Conservation (phyloP, 2,329 filamentous ascomycete species). For the Sphaceloma murrayae region DNA sequence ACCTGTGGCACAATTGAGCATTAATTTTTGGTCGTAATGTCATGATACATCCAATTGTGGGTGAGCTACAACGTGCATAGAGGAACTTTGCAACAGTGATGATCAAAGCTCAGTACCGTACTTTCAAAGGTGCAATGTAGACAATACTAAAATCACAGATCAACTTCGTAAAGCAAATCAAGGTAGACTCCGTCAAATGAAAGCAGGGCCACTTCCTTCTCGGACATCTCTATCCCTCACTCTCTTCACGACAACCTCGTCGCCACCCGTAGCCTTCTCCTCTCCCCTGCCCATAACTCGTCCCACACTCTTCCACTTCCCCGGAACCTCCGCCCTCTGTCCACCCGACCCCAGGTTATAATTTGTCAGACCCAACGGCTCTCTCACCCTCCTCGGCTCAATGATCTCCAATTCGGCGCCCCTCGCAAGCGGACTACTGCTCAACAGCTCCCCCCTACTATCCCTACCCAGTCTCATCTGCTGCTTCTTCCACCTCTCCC, state of each 20-base stretch:
- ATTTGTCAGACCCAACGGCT: constrained; percentile 1
- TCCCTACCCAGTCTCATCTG: constrained; percentile 16
- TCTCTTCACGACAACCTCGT: constrained; percentile 5
- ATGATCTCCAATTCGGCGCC: neutral
- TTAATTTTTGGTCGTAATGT: too few species aligned
- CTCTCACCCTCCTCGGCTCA: neutral
- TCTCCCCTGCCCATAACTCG: constrained; percentile 15
- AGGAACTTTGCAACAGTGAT: constrained; percentile 5
- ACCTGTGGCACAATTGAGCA: too few species aligned
- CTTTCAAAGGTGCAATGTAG: neutral
- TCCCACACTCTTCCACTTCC: constrained; percentile 26
- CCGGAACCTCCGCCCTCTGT: constrained; percentile 23
- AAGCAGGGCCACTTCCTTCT: neutral
- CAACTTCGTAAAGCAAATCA: too few species aligned
- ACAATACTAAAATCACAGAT: neutral
- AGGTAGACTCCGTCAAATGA: neutral
- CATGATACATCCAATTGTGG: too few species aligned
- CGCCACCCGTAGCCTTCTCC: neutral
- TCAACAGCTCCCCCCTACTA: constrained; percentile 12
- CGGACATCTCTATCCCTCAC: constrained; percentile 6
- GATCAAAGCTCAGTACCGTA: too few species aligned
- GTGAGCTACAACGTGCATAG: neutral
- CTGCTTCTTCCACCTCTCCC: constrained; percentile 20
- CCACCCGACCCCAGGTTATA: constrained; percentile 19
- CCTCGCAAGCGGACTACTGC: constrained; percentile 5